Evolutionary conservation across 306 rosid species (phyloP).

Genomic region (Argentina anserina): DNA sequence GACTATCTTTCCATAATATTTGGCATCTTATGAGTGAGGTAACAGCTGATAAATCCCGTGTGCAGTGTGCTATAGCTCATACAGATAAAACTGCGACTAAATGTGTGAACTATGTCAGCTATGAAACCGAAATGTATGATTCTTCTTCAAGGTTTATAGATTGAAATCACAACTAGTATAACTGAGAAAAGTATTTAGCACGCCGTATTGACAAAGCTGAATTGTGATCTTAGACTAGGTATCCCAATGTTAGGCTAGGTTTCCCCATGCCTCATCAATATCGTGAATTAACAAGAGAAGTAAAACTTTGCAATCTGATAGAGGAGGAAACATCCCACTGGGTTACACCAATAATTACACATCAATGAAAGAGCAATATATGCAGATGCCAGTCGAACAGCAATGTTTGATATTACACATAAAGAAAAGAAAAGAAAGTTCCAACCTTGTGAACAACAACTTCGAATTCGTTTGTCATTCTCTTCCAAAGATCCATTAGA

Average conservation of each 20-base stretch:
- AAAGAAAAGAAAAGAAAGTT: no score
- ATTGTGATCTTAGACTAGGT: not conserved
- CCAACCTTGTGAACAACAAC: no score
- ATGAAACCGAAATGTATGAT: not conserved
- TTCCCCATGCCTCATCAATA: no score
- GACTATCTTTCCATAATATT: not conserved
- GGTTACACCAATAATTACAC: not conserved
- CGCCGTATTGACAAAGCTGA: not conserved
- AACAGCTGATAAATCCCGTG: not conserved
- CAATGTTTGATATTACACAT: no score
- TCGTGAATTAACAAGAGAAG: not conserved
- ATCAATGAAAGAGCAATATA: not conserved
- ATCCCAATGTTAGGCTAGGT: no score
- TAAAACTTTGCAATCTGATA: not conserved
- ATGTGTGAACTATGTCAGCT: not conserved
- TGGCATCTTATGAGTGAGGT: not conserved
- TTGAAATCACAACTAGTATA: not conserved
- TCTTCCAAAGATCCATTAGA: no score
- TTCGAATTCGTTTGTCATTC: no score
- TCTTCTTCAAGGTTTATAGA: not conserved
- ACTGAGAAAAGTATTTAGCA: not conserved
- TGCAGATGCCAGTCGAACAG: no score
- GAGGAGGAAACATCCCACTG: not conserved
- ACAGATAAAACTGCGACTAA: not conserved
- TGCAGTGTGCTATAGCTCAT: not conserved